phyloP scores from a whole-genome alignment of 75 land plant species.

The Isoetes taiwanensis region DNA sequence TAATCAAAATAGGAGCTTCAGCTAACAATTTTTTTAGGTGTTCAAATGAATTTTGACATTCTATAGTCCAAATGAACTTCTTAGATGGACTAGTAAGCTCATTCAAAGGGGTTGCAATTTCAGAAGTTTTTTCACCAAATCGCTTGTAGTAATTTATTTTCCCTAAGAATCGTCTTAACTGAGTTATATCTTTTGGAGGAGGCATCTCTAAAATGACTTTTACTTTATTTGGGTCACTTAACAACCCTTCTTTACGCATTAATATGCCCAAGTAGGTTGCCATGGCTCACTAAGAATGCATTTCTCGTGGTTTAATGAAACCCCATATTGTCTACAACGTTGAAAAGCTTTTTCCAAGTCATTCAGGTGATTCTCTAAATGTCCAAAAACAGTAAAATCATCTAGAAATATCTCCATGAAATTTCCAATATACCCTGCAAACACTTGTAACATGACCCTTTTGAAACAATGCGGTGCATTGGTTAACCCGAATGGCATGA shows the following conservation, averaged over 20 bases:
- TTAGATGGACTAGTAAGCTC: neutral
- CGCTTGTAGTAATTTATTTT: constrained; percentile 7
- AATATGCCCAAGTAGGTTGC: constrained; percentile 10
- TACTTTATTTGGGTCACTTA: constrained; percentile 7
- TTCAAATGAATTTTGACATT: too few relatives aligned
- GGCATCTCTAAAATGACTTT: constrained; percentile 7
- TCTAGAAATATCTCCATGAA: too few relatives aligned
- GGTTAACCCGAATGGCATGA: constrained; percentile 6
- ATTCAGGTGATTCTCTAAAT: too few relatives aligned
- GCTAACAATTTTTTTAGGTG: too few relatives aligned
- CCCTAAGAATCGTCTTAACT: constrained; percentile 14
- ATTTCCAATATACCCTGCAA: too few relatives aligned
- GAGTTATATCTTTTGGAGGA: neutral
- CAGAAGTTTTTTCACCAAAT: constrained; percentile 6
- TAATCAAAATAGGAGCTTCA: too few relatives aligned
- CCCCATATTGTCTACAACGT: neutral
- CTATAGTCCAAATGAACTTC: neutral
- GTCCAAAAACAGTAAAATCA: too few relatives aligned
- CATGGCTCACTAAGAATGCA: neutral
- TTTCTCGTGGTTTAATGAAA: neutral
- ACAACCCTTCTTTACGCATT: constrained; percentile 1
- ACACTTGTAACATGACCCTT: neutral
- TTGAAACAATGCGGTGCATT: neutral
- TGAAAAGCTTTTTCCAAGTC: too few relatives aligned
- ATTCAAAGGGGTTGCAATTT: constrained; percentile 8